Base-by-base conservation (phyloP, 352 stramenopile genomes). In the Blastocystis sp. region DNA sequence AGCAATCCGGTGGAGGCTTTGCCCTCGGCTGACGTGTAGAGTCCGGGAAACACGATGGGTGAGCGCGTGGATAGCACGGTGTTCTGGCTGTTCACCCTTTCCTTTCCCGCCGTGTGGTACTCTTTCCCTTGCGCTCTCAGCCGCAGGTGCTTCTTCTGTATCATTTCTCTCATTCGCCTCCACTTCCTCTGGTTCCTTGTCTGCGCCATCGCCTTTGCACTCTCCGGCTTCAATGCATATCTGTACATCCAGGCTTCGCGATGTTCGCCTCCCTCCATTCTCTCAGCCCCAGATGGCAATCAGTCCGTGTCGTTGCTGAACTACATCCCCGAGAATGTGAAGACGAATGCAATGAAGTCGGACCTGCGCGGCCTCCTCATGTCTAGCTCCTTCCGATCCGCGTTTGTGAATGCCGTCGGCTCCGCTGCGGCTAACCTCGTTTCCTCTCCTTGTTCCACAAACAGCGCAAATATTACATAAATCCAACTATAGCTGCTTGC, bases 91-190 rank as follows among this genome's bases (percentile, higher is more conserved):
- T 74, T 40, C 42, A 74, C 64, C 14, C 17, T 74, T 19, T 14
- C 64, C 42, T 74, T 48, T 45, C 64, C 64, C 34, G 6, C 43
- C 64, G 24, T 28, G n/a, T 74, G 64, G 64, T 74, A 74, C 10
- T 9, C 10, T 9, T 3, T 6, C 43, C 42, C 11, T 10, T 6
- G 10, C 14, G 24, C 4, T 45, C 11, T 74, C 0, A 40, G 4
- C 43, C n/a, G 21, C 11, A 74, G 64, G 64, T n/a, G 14, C 40
- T 40, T 74, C 64, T 74, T 74, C 21, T 45, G 17, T n/a, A n/a
- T 74, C 42, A 54, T 74, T 10, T 40, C 64, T 42, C 64, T 74
- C 34, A 28, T 74, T 54, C 64, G 64, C 64, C 21, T 74, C 64
- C 19, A 74, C 40, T 54, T 74, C 42, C 24, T 42, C 14, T 74